Percentiles rank a stretch among this genome's conserved stretches.
These are phyloP conservation scores for Betula pendula DNA, from an alignment of 306 rosid species.

Conservation along the genomic window DNA sequence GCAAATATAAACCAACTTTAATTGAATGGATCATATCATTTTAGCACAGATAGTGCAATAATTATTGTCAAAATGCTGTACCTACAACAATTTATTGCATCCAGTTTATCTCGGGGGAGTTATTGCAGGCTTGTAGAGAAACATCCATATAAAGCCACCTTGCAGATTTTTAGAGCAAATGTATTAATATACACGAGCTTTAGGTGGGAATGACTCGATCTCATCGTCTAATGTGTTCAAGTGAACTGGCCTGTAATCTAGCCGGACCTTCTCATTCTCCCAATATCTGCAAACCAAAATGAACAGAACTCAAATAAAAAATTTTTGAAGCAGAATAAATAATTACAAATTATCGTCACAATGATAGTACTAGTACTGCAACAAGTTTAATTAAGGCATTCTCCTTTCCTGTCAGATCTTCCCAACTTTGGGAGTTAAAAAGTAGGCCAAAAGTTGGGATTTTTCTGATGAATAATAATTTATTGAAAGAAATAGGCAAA, in stretches of 20 bases:
- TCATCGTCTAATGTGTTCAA: slow-evolving; percentile 87
- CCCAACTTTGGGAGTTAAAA: neutral
- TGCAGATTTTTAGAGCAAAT: slow-evolving; percentile 6
- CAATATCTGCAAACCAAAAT: slow-evolving; percentile 62
- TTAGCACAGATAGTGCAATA: slow-evolving; percentile 36
- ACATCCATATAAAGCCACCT: slow-evolving; percentile 11
- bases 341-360: neutral
- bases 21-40: slow-evolving; percentile 28
- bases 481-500: too few species aligned
- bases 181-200: slow-evolving; percentile 87
- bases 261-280: slow-evolving; percentile 78
- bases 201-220: slow-evolving; percentile 87
- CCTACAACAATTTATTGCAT: slow-evolving; percentile 38
- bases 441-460: neutral
- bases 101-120: slow-evolving; percentile 25
- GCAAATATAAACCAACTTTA: slow-evolving; percentile 35
- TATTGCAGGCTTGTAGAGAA: slow-evolving; percentile 19
- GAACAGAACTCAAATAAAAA: slow-evolving; percentile 20
- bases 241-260: slow-evolving; percentile 94
- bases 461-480: too few species aligned
- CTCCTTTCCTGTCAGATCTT: neutral
- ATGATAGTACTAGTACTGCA: neutral
- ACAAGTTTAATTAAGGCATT: neutral
- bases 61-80: slow-evolving; percentile 33
- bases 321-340: neutral